Base-by-base conservation (phyloP, 345 rosid species). In the Citrus glauca region DNA sequence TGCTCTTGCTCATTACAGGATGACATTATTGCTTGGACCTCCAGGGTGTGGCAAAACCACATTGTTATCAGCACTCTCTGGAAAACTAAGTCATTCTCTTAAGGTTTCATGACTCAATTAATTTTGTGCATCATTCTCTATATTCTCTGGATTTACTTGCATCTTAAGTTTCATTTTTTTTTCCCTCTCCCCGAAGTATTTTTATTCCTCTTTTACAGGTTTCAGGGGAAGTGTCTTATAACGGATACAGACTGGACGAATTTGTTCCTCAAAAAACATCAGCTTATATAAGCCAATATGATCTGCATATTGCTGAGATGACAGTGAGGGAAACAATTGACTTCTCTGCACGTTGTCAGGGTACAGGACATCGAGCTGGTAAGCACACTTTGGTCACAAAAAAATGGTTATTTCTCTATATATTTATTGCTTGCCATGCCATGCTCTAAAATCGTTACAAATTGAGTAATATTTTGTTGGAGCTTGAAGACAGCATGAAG, bases 1-100 rank as follows among this genome's bases (percentile, higher is more conserved):
- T 16, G 67, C 69, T 40, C 28, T 57, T 69, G 8, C 62, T 56
- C 8, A 6, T 60, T 55, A 25, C 45, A 81, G 86, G 78, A 79
- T 85, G 86, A 81, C 86, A 10, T 70, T 80, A 76, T 64, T 85
- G 82, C 73, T 85, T 50, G 82, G 84, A 56, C 84, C 82, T 74
- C 87, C 85, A 53, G 82, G 88, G 48, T 67, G 85, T 62, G 88
- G 88, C 53, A 82, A 85, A 72, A 78, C 88, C 13, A 85, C 82
- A 17, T 84, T 85, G 0, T 42, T 85, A 28, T 82, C 38, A 0
- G 84, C 88, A 10, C 77, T 85, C 42, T 76, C 86, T 17, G 85
- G 88, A 22, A 85, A 82, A 80, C 79, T 78, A 50, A 60, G 33
- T 63, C 79, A 66, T 67, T 78, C 79, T 73, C 76, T 85, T 28